phyloP scores from a whole-genome alignment of 2,329 filamentous ascomycete genomes.

The Colletotrichum tropicicola region DNA sequence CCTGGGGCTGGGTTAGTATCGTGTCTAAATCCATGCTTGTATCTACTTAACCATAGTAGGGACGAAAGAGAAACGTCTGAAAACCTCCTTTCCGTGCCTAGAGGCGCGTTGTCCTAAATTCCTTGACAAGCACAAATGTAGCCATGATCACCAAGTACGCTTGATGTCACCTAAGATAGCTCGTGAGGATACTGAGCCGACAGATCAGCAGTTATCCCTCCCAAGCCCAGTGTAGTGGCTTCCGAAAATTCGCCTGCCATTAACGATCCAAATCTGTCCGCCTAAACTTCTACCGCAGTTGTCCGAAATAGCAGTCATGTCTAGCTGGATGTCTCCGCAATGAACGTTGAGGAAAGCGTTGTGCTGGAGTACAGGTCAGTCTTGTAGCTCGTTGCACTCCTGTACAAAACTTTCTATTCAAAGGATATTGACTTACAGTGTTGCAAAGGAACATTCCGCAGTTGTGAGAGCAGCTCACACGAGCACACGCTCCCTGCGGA shows the following conservation, averaged over 20 bases:
- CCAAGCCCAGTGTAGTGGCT: neutral
- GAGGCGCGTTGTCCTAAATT: too few species aligned
- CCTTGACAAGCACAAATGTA: too few species aligned
- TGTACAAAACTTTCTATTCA: neutral
- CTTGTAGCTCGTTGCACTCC: too few species aligned
- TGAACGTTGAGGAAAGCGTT: neutral
- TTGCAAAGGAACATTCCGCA: constrained; percentile 24
- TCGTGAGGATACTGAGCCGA: too few species aligned
- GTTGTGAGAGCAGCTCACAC: constrained; percentile 16
- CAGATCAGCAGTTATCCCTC: too few species aligned
- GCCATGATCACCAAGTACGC: too few species aligned
- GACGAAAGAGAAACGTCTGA: too few species aligned
- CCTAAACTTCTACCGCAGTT: neutral
- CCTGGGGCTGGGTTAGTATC: too few species aligned
- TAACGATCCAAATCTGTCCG: neutral
- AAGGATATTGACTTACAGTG: neutral
- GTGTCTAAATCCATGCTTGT: neutral
- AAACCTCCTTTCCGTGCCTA: too few species aligned
- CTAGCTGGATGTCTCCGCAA: neutral
- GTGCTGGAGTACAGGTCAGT: neutral
- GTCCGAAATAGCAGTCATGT: neutral
- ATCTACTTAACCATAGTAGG: neutral
- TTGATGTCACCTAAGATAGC: too few species aligned
- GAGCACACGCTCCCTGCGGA: neutral
- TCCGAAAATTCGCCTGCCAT: neutral